Evolutionary conservation across 2,329 filamentous ascomycete species (phyloP), one percentile per base, ranked within the genome.

Genomic region (Colletotrichum echinochloae): DNA sequence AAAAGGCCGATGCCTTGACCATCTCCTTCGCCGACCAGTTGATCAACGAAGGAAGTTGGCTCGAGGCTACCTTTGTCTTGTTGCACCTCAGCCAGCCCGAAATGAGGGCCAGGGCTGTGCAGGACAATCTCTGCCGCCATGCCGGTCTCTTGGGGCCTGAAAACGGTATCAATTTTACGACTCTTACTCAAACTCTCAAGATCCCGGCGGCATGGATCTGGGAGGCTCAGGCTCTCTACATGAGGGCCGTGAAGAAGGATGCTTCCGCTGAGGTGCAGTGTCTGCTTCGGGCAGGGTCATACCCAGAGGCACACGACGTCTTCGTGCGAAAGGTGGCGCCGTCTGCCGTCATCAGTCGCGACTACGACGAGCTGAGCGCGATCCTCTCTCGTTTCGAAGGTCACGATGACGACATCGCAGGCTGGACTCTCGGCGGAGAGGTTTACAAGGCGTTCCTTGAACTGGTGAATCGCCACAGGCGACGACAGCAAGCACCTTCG

Each of bases 241-340:
- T 94, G 81, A 92, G 93, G 72, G 90, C 91, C 68, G 89, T 90
- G 56, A 89, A 88, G 76, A 89, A 90, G 73, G 90, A 95, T 78
- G 86, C 92, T 14, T 87, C 86, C 55, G 84, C 85, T 6, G 94
- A 97, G 79, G 92, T 95, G 12, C 87, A 91, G 65, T 96, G 91
- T 76, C 89, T 99, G 16, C 87, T 98, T 70, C 89, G 90, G 59
- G 95, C 94, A 2, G 87, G 88, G 48, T 90, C 93, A 51, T 92
- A 90, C 80, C 86, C 89, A 37, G 93, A 96, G 78, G 96, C 96
- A 0, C 96, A 98, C 81, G 88, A 90, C 35, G 93, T 95, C 1
- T 91, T 99, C 64, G 89, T 92, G 71, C 89, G 89, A 73, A 88
- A 92, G 73, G 94, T 98, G 37, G 96, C 93, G 0, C 96, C 96